Evolutionary conservation across 208 protist genomes (phyloP).

Genomic region (Trypanosoma theileri): DNA sequence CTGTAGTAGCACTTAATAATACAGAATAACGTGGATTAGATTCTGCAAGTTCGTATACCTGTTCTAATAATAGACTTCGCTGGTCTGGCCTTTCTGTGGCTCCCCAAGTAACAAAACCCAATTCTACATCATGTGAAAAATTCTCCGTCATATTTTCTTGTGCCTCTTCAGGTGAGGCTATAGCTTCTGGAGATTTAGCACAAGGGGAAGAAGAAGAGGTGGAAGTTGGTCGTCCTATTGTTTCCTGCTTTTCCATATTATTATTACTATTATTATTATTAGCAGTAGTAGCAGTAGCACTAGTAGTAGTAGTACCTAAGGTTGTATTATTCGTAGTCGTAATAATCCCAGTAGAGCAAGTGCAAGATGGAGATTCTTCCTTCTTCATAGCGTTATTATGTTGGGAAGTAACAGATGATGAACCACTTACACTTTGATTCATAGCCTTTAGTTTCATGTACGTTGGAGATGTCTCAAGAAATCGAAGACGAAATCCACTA

Average conservation of each 20-base stretch:
- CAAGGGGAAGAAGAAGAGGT: not conserved
- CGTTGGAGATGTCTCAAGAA: slow-evolving; percentile 54
- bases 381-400: not conserved
- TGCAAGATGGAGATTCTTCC: not conserved
- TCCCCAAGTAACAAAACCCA: slow-evolving; percentile 70
- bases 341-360: not conserved
- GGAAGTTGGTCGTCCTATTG: too few relatives aligned
- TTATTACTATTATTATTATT: not conserved
- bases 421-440: slow-evolving; percentile 28
- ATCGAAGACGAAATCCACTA: slow-evolving; percentile 81
- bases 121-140: slow-evolving; percentile 28
- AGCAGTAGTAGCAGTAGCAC: not conserved
- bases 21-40: slow-evolving; percentile 55
- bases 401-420: not conserved
- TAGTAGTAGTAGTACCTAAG: too few relatives aligned
- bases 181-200: not conserved
- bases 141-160: not conserved
- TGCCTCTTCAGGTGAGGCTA: not conserved
- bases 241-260: too few relatives aligned
- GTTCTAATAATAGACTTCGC: slow-evolving; percentile 67
- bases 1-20: slow-evolving; percentile 63
- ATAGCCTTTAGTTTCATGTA: slow-evolving; percentile 53
- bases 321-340: too few relatives aligned
- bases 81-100: slow-evolving; percentile 79
- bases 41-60: slow-evolving; percentile 67